Percentiles rank a stretch among this genome's conserved stretches.
phyloP scores from a whole-genome alignment of 106 monocot species.

The Acorus gramineus region DNA sequence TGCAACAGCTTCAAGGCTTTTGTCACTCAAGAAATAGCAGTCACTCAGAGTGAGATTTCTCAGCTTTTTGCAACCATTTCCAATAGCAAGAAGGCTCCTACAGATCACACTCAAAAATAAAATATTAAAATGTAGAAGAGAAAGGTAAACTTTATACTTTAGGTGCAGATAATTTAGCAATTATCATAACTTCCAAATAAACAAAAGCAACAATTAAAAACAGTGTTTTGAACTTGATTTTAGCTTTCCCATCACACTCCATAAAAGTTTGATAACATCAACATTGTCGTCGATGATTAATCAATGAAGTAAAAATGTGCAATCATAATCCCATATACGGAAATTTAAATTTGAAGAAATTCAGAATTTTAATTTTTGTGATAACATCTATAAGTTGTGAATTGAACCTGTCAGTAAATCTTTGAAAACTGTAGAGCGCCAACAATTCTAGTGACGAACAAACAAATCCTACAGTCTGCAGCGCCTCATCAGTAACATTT shows the following conservation, averaged over 20 bases:
- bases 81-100: conserved; percentile 84
- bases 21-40: conserved; percentile 79
- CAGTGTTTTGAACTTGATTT: too few relatives aligned
- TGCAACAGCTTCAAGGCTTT: conserved; percentile 71
- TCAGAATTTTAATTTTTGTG: neutral
- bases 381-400: neutral
- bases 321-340: too few relatives aligned
- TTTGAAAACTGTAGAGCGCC: conserved; percentile 73
- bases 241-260: too few relatives aligned
- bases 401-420: conserved; percentile 73
- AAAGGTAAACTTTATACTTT: too few relatives aligned
- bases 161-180: too few relatives aligned
- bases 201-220: too few relatives aligned
- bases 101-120: conserved; percentile 8
- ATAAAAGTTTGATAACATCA: too few relatives aligned
- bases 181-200: too few relatives aligned
- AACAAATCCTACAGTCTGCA: conserved; percentile 59
- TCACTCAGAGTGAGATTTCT: conserved; percentile 73
- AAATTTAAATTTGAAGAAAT: too few relatives aligned
- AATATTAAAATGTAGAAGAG: neutral
- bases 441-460: conserved; percentile 67
- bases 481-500: conserved; percentile 68
- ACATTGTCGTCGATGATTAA: too few relatives aligned
- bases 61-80: conserved; percentile 81
- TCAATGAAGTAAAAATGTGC: too few relatives aligned